These are phyloP conservation scores for Haplosporangium sp. DNA, from an alignment of 371 early-diverging fungal species.

Conservation along the genomic window DNA sequence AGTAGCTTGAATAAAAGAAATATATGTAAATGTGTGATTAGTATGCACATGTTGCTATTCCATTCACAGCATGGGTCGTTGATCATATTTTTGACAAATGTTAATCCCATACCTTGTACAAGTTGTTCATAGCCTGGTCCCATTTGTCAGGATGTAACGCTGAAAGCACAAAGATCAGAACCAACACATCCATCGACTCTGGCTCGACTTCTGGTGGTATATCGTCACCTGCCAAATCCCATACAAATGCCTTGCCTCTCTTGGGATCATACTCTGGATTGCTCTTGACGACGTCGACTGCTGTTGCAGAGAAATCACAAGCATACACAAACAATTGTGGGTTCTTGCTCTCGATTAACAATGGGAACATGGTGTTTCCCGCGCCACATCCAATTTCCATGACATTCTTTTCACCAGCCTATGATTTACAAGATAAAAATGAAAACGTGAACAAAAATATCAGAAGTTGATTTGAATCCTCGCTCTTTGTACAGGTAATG, in stretches of 20 bases:
- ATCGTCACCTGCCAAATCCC: conserved; percentile 78
- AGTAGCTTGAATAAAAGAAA: conserved; percentile 56
- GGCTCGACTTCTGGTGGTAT: conserved; percentile 73
- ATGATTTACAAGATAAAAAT: conserved; percentile 28
- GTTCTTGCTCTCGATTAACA: conserved; percentile 80
- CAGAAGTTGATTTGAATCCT: background rate
- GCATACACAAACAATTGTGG: conserved; percentile 74
- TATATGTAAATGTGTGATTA: no score
- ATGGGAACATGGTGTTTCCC: conserved; percentile 95
- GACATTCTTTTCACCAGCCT: conserved; percentile 58
- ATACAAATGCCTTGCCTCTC: conserved; percentile 85
- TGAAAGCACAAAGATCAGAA: conserved; percentile 85
- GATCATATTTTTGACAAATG: background rate
- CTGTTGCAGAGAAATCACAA: conserved; percentile 87
- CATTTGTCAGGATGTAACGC: conserved; percentile 88
- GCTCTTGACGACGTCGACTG: conserved; percentile 78
- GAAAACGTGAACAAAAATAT: background rate
- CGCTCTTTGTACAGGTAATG: background rate
- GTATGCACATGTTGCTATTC: no score
- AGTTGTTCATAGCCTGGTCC: conserved; percentile 72
- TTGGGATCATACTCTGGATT: conserved; percentile 50
- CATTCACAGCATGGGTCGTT: no score
- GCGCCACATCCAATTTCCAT: conserved; percentile 96
- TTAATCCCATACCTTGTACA: conserved; percentile 61
- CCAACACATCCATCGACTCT: conserved; percentile 79